Evolutionary conservation across 1,284 basidiomycete genomes (phyloP).

Genomic region (Naganishia sp.): DNA sequence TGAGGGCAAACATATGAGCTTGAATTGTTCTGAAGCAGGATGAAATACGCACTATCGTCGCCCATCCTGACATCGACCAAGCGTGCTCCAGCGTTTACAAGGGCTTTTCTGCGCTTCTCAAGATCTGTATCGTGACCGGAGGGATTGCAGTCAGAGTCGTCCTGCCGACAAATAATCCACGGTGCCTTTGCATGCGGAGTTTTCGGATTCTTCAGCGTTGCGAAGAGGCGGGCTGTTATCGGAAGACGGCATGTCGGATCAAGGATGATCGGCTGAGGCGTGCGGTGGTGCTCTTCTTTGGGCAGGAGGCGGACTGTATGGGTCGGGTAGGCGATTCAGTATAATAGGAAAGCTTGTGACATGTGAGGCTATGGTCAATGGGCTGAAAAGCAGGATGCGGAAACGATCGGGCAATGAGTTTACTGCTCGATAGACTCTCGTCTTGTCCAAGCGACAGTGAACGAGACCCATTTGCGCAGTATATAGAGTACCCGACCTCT

Average conservation of each 20-base stretch:
- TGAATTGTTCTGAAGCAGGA: too few species aligned
- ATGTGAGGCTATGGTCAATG: too few species aligned
- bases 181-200: constrained; percentile 67
- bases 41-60: constrained; percentile 53
- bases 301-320: constrained; percentile 45
- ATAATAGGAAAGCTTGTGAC: too few species aligned
- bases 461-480: too few species aligned
- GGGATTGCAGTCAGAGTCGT: constrained; percentile 2
- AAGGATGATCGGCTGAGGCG: constrained; percentile 81
- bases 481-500: too few species aligned
- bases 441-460: neutral
- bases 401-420: too few species aligned
- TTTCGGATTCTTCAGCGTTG: constrained; percentile 59
- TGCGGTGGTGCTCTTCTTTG: constrained; percentile 38
- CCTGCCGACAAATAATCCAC: constrained; percentile 66
- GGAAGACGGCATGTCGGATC: constrained; percentile 73
- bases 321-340: too few species aligned
- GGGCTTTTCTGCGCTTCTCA: constrained; percentile 32
- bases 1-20: neutral
- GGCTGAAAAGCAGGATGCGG: too few species aligned
- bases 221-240: constrained; percentile 69
- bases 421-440: too few species aligned
- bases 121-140: constrained; percentile 37
- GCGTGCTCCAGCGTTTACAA: constrained; percentile 51
- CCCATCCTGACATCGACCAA: constrained; percentile 51